A percentile compares a stretch with the other conserved stretches of the same genome.
These are phyloP conservation scores for Luzula sylvatica DNA, from an alignment of 176 grass and related monocot species.

Conservation along the genomic window DNA sequence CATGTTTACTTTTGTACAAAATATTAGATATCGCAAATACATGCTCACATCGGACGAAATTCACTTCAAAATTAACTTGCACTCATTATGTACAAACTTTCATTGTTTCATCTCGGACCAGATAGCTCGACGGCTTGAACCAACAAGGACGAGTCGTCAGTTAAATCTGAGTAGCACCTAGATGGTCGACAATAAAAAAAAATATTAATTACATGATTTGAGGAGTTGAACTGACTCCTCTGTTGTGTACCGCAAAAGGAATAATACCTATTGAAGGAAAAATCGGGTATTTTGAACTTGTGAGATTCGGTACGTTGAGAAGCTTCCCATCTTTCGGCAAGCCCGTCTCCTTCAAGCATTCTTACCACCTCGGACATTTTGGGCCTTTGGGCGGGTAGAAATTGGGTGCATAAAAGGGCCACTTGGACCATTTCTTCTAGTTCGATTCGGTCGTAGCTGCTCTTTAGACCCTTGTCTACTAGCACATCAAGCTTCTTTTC, in stretches of 20 bases:
- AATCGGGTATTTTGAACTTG: conserved; percentile 61
- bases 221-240: too few relatives aligned
- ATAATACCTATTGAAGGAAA: conserved; percentile 59
- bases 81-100: conserved; percentile 8
- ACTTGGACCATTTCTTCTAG: conserved; percentile 93
- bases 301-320: conserved; percentile 49
- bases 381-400: conserved; percentile 62
- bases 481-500: conserved; percentile 85
- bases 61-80: neutral
- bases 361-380: conserved; percentile 90
- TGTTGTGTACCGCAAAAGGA: too few relatives aligned
- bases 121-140: conserved; percentile 93
- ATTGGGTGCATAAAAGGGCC: conserved; percentile 85
- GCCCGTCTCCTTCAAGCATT: conserved; percentile 93
- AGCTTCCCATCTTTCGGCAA: conserved; percentile 84
- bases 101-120: conserved; percentile 58
- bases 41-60: neutral
- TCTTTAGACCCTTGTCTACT: conserved; percentile 52
- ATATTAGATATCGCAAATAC: neutral
- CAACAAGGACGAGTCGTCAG: conserved; percentile 77
- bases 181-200: too few relatives aligned
- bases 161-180: conserved; percentile 63
- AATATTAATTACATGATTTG: too few relatives aligned
- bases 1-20: conserved; percentile 20
- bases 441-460: conserved; percentile 60